These are phyloP conservation scores for Talaromyces rugulosus DNA, from an alignment of 2,329 filamentous ascomycete genomes.

Conservation along the genomic window DNA sequence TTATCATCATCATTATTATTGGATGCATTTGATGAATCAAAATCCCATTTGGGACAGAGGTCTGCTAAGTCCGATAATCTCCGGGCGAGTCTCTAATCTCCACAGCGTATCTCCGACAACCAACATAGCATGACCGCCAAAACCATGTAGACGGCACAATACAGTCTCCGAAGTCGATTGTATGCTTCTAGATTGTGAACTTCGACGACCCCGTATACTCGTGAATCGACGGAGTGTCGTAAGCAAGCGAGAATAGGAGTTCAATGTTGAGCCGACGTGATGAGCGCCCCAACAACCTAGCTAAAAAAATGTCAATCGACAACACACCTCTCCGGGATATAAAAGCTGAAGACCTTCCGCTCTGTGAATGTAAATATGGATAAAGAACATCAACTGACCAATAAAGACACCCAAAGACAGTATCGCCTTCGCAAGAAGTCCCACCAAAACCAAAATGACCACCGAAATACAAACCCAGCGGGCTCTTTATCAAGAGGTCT, in stretches of 20 bases:
- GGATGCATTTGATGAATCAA: background rate
- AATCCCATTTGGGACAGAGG: background rate
- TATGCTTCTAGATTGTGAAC: background rate
- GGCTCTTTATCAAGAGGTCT: conserved; percentile 6
- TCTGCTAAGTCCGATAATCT: background rate
- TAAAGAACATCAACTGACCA: background rate
- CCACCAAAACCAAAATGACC: background rate
- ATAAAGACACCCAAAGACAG: background rate
- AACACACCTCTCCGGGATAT: background rate
- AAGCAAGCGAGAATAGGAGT: background rate
- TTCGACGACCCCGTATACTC: background rate
- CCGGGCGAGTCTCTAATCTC: background rate
- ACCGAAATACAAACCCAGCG: background rate
- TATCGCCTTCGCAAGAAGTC: background rate
- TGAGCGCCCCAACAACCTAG: background rate
- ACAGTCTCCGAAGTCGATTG: background rate
- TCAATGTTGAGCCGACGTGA: background rate
- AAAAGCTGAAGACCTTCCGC: background rate
- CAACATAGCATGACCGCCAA: background rate
- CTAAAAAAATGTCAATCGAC: background rate
- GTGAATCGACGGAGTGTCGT: too few relatives aligned
- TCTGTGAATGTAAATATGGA: background rate
- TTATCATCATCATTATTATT: background rate
- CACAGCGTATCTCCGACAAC: background rate
- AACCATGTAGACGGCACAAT: background rate